Evolutionary conservation across 768 basidiomycete species (phyloP).

Genomic region (Trametopsis cervina): DNA sequence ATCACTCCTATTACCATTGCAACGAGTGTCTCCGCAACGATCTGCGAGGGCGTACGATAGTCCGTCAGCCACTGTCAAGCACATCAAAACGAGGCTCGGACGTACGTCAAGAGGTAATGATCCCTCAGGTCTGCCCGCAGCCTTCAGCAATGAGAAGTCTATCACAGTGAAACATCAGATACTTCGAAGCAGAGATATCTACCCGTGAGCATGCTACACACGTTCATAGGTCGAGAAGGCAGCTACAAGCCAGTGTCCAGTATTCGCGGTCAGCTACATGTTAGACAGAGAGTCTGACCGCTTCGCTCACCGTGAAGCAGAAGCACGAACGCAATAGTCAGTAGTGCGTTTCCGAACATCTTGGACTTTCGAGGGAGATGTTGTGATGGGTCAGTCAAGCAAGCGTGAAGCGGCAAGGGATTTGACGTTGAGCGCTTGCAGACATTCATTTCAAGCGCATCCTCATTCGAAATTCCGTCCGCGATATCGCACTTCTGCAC

Average conservation of each 20-base stretch:
- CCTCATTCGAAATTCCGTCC: too few species aligned
- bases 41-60: slow-evolving; percentile 32
- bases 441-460: too few species aligned
- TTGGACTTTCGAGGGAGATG: not conserved
- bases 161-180: not conserved
- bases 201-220: slow-evolving; percentile 27
- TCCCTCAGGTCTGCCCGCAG: slow-evolving; percentile 64
- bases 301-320: slow-evolving; percentile 13
- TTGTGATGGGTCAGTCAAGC: too few species aligned
- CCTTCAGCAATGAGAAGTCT: slow-evolving; percentile 77
- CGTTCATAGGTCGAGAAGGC: slow-evolving; percentile 80
- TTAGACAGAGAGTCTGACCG: not conserved
- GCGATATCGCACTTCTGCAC: too few species aligned
- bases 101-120: slow-evolving; percentile 58
- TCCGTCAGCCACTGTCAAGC: not conserved
- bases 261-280: not conserved
- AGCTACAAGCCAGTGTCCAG: slow-evolving; percentile 32
- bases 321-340: slow-evolving; percentile 5
- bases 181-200: not conserved
- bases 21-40: slow-evolving; percentile 56
- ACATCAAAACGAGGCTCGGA: slow-evolving; percentile 1
- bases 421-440: too few species aligned
- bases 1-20: slow-evolving; percentile 62
- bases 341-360: slow-evolving; percentile 10
- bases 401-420: too few species aligned